These are phyloP conservation scores for Populus ilicifolia DNA, from an alignment of 345 rosid genomes.

Conservation along the genomic window DNA sequence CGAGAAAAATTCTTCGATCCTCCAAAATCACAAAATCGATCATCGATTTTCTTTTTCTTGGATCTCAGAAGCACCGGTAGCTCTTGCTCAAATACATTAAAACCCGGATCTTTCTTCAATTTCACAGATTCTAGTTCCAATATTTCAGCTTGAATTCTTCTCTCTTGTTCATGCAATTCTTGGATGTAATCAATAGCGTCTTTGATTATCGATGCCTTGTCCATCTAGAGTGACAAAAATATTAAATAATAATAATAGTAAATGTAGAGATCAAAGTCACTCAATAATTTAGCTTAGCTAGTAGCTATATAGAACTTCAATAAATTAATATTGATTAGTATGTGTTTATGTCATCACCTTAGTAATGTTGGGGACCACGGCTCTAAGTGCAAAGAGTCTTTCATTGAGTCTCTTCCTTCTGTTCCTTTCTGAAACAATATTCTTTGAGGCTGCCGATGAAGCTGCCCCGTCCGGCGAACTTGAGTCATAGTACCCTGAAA, in stretches of 20 bases:
- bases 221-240: slow-evolving; percentile 56
- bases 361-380: slow-evolving; percentile 92
- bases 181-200: slow-evolving; percentile 90
- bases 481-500: slow-evolving; percentile 63
- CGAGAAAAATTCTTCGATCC: slow-evolving; percentile 37
- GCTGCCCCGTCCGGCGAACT: slow-evolving; percentile 93
- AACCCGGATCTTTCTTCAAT: slow-evolving; percentile 29
- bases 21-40: slow-evolving; percentile 37
- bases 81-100: slow-evolving; percentile 51
- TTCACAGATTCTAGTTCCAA: slow-evolving; percentile 65
- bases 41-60: slow-evolving; percentile 59
- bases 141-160: slow-evolving; percentile 61
- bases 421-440: slow-evolving; percentile 84
- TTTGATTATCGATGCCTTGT: slow-evolving; percentile 95
- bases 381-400: slow-evolving; percentile 76
- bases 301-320: not conserved
- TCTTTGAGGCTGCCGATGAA: slow-evolving; percentile 74
- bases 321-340: not conserved
- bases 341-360: slow-evolving; percentile 40
- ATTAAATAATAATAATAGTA: not conserved
- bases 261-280: not conserved
- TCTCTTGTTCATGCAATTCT: slow-evolving; percentile 76
- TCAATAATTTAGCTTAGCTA: not conserved
- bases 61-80: slow-evolving; percentile 53
- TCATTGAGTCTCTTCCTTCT: slow-evolving; percentile 88